Base-by-base conservation (phyloP, 495 filamentous ascomycete genomes). In the Lophiostoma macrostomum region DNA sequence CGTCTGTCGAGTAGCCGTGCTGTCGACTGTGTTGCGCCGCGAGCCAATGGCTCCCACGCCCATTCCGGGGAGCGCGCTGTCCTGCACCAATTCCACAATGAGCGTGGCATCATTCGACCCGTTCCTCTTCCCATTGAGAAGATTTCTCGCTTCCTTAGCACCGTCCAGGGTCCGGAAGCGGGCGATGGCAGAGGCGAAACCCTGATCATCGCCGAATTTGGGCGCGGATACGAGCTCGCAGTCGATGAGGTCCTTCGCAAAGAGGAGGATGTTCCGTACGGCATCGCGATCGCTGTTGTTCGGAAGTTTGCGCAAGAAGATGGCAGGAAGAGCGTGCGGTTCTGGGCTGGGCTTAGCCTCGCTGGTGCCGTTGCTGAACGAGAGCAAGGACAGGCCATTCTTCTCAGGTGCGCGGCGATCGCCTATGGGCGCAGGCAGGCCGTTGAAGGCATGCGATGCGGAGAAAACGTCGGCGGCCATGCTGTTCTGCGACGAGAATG, bases 71-170 rank as follows among this genome's bases (percentile, higher is more conserved):
- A 62, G 46, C n/a, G n/a, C n/a, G 46, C 59, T 57, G 14, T 56
- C 49, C 14, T 73, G 70, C 28, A 85, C 68, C 50, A 93, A 75
- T 43, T 94, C 86, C 23, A 95, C 88, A 41, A 87, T 79, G 80
- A 96, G 82, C 32, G 80, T 82, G 50, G 84, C 82, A 50, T 89
- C 81, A 53, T 85, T 87, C 25, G 83, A 75, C 34, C 79, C 80
- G 58, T 88, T 91, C 5, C 80, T 77, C 67, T 91, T 91, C 46
- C 90, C 90, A 63, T 95, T 76, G 11, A 96, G 75, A 66, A 85
- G 79, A 22, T 81, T 77, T 56, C 83, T 80, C 18, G 86, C 88
- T 61, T 93, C 87, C 52, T 86, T 78, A 8, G 90, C 90, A 49
- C 85, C 88, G 16, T 75, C 74, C 51, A 81, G 62, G 23, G 81